Evolutionary conservation across 2,329 filamentous ascomycete genomes (phyloP).

Genomic region (Daldinia sp.): DNA sequence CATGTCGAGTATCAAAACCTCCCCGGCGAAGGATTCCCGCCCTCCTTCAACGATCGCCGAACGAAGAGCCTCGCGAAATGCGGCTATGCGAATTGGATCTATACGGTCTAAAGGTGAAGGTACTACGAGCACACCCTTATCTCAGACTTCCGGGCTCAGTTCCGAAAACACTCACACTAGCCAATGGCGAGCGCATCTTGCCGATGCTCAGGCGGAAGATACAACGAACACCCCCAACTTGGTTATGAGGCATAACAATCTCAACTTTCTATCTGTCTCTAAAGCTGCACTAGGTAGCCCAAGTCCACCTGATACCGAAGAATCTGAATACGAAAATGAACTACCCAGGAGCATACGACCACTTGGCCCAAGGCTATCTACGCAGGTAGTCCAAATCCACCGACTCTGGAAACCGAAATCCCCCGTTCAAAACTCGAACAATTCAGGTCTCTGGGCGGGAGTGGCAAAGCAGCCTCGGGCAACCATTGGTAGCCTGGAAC

Average conservation of each 20-base stretch:
- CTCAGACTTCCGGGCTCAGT: constrained; percentile 45
- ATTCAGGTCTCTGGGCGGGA: constrained; percentile 45
- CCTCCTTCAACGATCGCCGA: constrained; percentile 54
- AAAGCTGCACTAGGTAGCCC: constrained; percentile 62
- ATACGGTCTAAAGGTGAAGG: constrained; percentile 47
- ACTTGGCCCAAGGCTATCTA: constrained; percentile 22
- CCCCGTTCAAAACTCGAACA: constrained; percentile 14
- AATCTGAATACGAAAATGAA: constrained; percentile 57
- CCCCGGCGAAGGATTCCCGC: constrained; percentile 52
- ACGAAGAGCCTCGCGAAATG: constrained; percentile 55
- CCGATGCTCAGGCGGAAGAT: constrained; percentile 56
- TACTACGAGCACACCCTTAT: constrained; percentile 46
- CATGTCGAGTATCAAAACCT: constrained; percentile 59
- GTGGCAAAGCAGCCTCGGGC: constrained; percentile 16
- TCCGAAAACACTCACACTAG: constrained; percentile 53
- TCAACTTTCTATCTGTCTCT: constrained; percentile 57
- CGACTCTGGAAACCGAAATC: constrained; percentile 44
- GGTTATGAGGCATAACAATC: constrained; percentile 52
- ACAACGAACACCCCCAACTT: constrained; percentile 57
- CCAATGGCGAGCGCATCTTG: background rate
- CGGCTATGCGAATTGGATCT: constrained; percentile 53
- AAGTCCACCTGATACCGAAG: constrained; percentile 66
- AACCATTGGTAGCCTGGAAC: constrained; percentile 27
- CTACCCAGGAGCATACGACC: constrained; percentile 35
- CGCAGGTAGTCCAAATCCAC: constrained; percentile 23